Base-by-base conservation (phyloP, 2,329 filamentous ascomycete species). In the Claviceps purpurea region DNA sequence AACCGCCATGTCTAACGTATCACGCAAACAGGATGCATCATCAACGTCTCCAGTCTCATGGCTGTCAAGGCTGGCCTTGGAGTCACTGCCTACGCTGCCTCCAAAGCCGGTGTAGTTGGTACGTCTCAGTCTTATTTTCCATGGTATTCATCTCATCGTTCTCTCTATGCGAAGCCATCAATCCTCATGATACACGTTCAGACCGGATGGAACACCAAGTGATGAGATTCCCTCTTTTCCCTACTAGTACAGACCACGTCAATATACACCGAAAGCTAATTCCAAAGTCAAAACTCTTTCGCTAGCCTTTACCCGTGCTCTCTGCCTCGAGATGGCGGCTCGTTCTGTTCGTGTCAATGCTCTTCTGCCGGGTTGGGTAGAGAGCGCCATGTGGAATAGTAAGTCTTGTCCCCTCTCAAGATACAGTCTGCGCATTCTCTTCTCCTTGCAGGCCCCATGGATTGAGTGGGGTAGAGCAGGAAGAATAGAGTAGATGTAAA, bases 1-100 rank as follows among this genome's bases (percentile, higher is more conserved):
- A 34, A 34, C 30, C 30, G 14, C 4, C 8, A 20, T 37, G 11
- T 47, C 45, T 47, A 39, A 34, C 38, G 30, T 24, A 14, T 34
- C 22, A 24, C 16, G 16, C 45, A 26, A 46, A 41, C 46, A 78
- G 78, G 75, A 7, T 87, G 81, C 61, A 89, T 95, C 55, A 82
- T 95, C 65, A 95, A 95, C 62, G 71, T 95, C 22, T 82, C 86
- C 1, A 91, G 86, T 47, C 70, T 94, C 34, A 75, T 95, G 46
- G 89, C 82, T 0, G 62, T 75, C 1, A 82, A 83, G 53, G 84
- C 82, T 0, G 85, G 84, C 1, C 72, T 72, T 2, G 89, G 89
- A 6, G 82, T 84, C 13, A 78, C 84, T 4, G 78, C 82, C 0
- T 93, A 93, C 63, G 82, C 85, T 5, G 86, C 87, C 7, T 84